Evolutionary conservation across 139 green algal genomes (phyloP), one percentile per base, ranked within the genome.

Genomic region (Chlamydomonas schloesseri): DNA sequence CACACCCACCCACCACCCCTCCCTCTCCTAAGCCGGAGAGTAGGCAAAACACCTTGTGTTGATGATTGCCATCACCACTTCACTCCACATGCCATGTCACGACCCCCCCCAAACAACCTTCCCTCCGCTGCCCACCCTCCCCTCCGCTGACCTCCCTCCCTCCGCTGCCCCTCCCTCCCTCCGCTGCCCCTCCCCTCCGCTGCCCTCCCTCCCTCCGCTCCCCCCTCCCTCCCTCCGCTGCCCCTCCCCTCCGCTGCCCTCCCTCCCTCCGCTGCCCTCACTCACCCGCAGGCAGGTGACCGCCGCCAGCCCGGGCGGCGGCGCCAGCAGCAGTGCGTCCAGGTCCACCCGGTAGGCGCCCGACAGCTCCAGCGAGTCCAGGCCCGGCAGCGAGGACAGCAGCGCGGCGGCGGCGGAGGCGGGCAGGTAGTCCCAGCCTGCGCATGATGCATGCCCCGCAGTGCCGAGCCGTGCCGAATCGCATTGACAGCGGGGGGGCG

Each of bases 391-490:
- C 14, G 42, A 15, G 17, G 78, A 11, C 64, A 84, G 62, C 78
- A 84, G 28, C 31, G 20, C 34, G 29, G 28, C 53, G 37, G 67
- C 47, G n/a, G 42, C 11, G 64, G 21, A 42, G 42, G 74, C 64
- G 29, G 47, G 42, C 3, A 84, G 28, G 62, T 74, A 74, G 29
- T 84, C 78, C 78, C 78, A 84, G 62, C 68, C 78, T 84, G 64
- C 0, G 23, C 24, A n/a, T n/a, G n/a, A n/a, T n/a, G n/a, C n/a
- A n/a, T n/a, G n/a, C n/a, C n/a, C n/a, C 36, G 47, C 23, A 18
- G 60, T 24, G 53, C 14, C 14, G 14, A 17, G 53, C 53, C 37
- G 53, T n/a, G 33, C 3, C 34, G 65, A 15, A 76, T 31, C 6
- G 73, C n/a, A n/a, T n/a, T n/a, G n/a, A 13, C 26, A n/a, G n/a